Base-by-base conservation (phyloP, 208 protist genomes). In the Trypanosoma scelopori region DNA sequence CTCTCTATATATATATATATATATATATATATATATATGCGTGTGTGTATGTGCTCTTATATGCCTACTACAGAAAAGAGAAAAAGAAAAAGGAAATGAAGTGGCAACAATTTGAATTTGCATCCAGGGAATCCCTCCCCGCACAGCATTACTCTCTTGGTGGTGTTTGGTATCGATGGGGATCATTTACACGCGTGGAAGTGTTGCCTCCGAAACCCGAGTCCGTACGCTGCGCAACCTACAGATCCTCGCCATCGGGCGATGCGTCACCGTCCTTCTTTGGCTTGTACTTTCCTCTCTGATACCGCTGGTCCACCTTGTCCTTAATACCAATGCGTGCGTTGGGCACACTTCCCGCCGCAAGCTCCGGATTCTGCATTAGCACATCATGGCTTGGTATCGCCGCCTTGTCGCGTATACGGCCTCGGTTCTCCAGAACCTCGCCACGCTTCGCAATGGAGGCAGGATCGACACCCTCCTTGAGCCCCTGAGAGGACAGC, bases 251-350 rank as follows among this genome's bases (percentile, higher is more conserved):
- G 18, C 74, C 81, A 60, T 49, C 61, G 27, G 51, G 20, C 0
- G 55, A 41, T 7, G 55, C 62, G 51, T 60, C 68, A 47, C 55
- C 65, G 23, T 62, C 66, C 41, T 82, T 83, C 58, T 79, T 68
- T 35, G 20, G 47, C 63, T 94, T 91, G 69, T 84, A 84, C 75
- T 88, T 91, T 27, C 82, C 73, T 25, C 85, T 68, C 18, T 72
- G 56, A 69, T 83, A 91, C 45, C 57, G 46, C 71, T 88, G 74
- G 56, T 92, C 75, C 43, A 92, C 65, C 27, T 79, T 71, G 42
- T 91, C 72, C 43, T 83, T 56, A 11, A 76, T 80, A 22, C 50
- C 48, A n/a, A 89, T 46, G 30, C 63, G 51, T 22, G 57, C 71
- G 6, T 69, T 74, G 11, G 70, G 52, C 55, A 69, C 76, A 68